A percentile compares a stretch with the other conserved stretches of the same genome.
These are phyloP conservation scores for Ophioceras dolichostomum DNA, from an alignment of 2,329 filamentous ascomycete species.

Conservation along the genomic window DNA sequence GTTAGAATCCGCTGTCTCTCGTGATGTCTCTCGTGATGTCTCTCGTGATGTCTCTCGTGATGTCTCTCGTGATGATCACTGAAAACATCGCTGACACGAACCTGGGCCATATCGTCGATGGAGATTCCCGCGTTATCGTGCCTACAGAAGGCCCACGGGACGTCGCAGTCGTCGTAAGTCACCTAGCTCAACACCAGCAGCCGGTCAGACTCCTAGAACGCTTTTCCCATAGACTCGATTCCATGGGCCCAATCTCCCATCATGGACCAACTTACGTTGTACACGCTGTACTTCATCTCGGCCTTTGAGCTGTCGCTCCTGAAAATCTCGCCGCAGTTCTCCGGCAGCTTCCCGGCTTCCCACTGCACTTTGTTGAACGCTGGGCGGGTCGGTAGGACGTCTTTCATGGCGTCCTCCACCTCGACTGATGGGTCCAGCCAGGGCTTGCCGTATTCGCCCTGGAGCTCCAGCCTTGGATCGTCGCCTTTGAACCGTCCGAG, in stretches of 20 bases:
- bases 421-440: not conserved
- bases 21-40: too few species aligned
- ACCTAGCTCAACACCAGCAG: too few species aligned
- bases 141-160: constrained; percentile 1
- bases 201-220: too few species aligned
- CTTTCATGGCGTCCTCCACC: not conserved
- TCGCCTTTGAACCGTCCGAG: not conserved
- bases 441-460: not conserved
- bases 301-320: too few species aligned
- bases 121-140: not conserved
- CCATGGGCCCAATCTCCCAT: too few species aligned
- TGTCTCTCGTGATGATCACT: not conserved
- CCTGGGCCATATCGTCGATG: constrained; percentile 1
- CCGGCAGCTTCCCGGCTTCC: not conserved
- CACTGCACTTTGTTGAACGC: not conserved
- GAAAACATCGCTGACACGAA: not conserved
- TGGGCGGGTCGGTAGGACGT: not conserved
- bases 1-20: too few species aligned
- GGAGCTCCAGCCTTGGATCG: not conserved
- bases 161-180: not conserved
- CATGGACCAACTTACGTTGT: too few species aligned
- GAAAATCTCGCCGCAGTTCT: not conserved
- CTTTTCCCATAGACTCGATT: too few species aligned
- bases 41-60: too few species aligned
- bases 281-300: too few species aligned